Evolutionary conservation across 208 protist species (phyloP), one percentile per base, ranked within the genome.

Genomic region (Wallacemonas sp.): DNA sequence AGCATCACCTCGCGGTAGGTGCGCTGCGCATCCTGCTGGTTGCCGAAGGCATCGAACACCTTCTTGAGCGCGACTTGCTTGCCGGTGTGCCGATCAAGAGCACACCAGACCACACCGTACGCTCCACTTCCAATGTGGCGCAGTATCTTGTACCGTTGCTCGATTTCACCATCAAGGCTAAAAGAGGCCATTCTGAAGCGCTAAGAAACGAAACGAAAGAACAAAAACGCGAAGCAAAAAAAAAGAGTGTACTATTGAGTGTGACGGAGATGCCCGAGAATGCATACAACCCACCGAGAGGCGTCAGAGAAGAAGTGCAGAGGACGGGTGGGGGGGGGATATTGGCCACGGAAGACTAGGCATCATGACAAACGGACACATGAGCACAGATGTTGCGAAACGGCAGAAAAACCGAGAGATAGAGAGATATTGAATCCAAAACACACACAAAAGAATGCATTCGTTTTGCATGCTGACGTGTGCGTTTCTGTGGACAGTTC

Each of bases 1-100:
- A 99, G 95, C 93, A 98, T 97, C 21, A 99, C 97, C 65, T 99
- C 97, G 58, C 98, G 90, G 70, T 98, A 99, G 0, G 98, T 99
- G 34, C 97, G 88, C 77, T 97, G 86, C 1, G 91, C 91, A 47
- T 96, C 93, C 26, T 95, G 92, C 52, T 90, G 70, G 61, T 97
- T 96, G 9, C 82, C 94, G 70, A 98, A 98, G n/a, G 96, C 97
- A 58, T 98, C 96, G 70, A 98, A 98, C 24, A 98, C 97, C 76
- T 99, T 99, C 73, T 99, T 99, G 11, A 99, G 67, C 19, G 98
- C 98, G 1, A 99, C 91, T 17, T 68, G 75, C 39, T 82, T 72
- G 1, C 79, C 73, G 1, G 95, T 97, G 39, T 85, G 75, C 17
- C 79, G 90, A 74, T 99, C 96, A 1, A 96, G 43, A 2, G 93